These are phyloP conservation scores for Eimeria tenella DNA, from an alignment of 169 alveolate species.

Conservation along the genomic window DNA sequence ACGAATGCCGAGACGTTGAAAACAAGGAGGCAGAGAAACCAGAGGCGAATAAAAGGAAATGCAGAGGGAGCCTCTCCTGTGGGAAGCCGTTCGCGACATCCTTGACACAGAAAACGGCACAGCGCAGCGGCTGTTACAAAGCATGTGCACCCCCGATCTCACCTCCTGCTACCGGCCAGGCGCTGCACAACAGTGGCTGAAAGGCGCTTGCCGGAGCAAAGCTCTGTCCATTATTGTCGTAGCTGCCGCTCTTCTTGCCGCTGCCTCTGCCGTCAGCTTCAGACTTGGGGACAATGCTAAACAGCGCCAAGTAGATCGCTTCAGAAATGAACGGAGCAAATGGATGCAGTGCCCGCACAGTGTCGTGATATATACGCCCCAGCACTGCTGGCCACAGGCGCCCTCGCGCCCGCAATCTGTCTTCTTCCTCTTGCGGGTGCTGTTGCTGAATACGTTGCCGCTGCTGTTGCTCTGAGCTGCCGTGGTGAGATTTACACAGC, in stretches of 20 bases:
- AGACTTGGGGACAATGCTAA: not conserved
- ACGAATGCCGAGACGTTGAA: not conserved
- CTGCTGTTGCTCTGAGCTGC: not conserved
- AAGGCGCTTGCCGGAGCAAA: too few species aligned
- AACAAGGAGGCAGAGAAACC: too few species aligned
- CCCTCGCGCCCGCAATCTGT: not conserved
- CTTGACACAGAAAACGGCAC: too few species aligned
- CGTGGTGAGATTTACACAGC: not conserved
- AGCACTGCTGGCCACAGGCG: conserved; percentile 8
- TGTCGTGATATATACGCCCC: not conserved
- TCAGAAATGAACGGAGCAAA: conserved; percentile 34
- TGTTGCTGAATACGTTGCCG: not conserved
- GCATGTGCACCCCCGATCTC: not conserved
- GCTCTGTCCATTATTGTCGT: not conserved
- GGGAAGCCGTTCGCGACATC: not conserved
- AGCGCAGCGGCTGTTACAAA: not conserved
- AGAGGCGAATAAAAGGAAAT: too few species aligned
- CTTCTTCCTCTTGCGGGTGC: not conserved
- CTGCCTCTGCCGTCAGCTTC: not conserved
- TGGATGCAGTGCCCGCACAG: conserved; percentile 13
- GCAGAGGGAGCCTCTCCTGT: not conserved
- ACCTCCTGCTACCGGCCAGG: not conserved
- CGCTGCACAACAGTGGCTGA: not conserved
- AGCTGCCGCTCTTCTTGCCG: not conserved
- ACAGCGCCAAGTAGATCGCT: not conserved